phyloP scores from a whole-genome alignment of 305 asterid genomes.

The Lippia alba region DNA sequence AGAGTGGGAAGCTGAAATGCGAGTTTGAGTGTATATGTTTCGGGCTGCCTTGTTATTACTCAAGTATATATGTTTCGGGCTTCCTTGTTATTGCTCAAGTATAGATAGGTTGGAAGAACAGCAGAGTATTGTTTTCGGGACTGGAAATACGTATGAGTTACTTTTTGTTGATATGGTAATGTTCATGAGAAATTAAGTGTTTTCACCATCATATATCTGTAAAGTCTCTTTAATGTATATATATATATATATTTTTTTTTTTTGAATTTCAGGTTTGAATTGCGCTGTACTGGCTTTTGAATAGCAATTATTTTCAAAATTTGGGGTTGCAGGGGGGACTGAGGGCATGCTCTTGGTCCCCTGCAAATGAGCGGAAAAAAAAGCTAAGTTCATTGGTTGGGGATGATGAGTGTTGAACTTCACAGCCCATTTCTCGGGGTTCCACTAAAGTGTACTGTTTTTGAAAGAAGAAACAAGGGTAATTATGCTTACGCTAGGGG shows the following conservation, averaged over 20 bases:
- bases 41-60: background rate
- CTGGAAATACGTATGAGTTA: background rate
- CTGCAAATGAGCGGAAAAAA: conserved; percentile 53
- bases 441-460: conserved; percentile 56
- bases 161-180: background rate
- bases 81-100: background rate
- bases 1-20: background rate
- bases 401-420: conserved; percentile 62
- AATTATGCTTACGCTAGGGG: conserved; percentile 39
- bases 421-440: conserved; percentile 68
- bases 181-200: background rate
- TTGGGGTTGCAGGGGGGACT: conserved; percentile 63
- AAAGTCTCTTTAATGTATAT: conserved; percentile 20
- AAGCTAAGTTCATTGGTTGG: conserved; percentile 31
- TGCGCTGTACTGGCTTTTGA: conserved; percentile 36
- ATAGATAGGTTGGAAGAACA: background rate
- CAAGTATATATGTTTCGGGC: background rate
- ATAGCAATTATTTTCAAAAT: conserved; percentile 33
- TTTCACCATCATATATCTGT: background rate
- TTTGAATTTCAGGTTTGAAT: conserved; percentile 36
- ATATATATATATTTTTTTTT: too few species aligned
- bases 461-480: conserved; percentile 44
- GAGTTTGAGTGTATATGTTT: background rate
- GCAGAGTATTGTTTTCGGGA: background rate
- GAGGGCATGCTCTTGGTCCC: conserved; percentile 96